Conservation (phyloP, 2,329 filamentous ascomycete species). For the Xylaria sp. region DNA sequence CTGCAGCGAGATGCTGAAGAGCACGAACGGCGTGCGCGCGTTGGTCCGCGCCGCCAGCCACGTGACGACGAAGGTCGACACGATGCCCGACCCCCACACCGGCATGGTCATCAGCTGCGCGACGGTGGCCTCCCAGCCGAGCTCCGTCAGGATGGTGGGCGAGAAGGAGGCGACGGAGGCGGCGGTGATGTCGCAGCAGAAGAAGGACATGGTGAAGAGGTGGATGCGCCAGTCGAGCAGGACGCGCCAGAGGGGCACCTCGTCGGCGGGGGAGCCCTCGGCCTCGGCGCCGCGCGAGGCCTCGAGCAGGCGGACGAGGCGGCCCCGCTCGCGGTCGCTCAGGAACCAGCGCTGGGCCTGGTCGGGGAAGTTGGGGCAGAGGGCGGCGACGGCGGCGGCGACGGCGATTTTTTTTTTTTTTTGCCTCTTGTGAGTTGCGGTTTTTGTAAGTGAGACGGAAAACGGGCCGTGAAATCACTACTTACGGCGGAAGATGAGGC, state of each 20-base stretch:
- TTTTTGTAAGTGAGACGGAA: too few relatives aligned
- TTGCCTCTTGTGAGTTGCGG: too few relatives aligned
- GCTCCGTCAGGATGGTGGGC: conserved; percentile 33
- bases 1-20: conserved; percentile 29
- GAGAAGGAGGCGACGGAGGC: conserved; percentile 33
- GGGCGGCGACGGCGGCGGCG: conserved; percentile 22
- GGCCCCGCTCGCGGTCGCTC: conserved; percentile 28
- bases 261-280: conserved; percentile 28
- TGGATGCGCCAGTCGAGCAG: conserved; percentile 36
- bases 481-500: neutral
- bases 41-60: conserved; percentile 28
- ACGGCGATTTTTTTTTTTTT: too few relatives aligned
- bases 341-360: conserved; percentile 35
- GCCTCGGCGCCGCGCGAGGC: conserved; percentile 29
- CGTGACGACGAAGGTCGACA: conserved; percentile 29
- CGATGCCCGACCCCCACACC: conserved; percentile 33
- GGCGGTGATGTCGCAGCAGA: conserved; percentile 36
- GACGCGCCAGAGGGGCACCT: conserved; percentile 30
- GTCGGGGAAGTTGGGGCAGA: conserved; percentile 35
- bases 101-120: conserved; percentile 37
- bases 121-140: conserved; percentile 28
- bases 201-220: conserved; percentile 35
- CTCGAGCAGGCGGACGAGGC: conserved; percentile 28
- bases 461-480: too few relatives aligned
- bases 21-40: conserved; percentile 30